These are phyloP conservation scores for Dichotomopilus funicola DNA, from an alignment of 2,329 filamentous ascomycete species.

Conservation along the genomic window DNA sequence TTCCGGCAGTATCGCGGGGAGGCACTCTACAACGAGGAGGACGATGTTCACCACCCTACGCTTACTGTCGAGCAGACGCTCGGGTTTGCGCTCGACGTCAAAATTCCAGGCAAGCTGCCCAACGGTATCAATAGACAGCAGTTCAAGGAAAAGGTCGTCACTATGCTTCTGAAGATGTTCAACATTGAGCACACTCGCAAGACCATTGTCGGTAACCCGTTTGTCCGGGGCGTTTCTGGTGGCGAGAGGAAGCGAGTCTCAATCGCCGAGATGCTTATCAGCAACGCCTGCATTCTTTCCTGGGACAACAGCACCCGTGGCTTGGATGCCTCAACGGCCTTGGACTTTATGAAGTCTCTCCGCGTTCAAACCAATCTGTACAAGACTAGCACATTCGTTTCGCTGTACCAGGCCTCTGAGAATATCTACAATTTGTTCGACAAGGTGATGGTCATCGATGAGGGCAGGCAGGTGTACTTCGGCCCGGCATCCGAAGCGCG, in stretches of 20 bases:
- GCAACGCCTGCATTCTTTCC: slow-evolving; percentile 61
- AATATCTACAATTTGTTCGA: slow-evolving; percentile 75
- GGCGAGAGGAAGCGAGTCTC: slow-evolving; percentile 75
- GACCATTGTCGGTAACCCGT: slow-evolving; percentile 77
- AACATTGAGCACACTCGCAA: slow-evolving; percentile 84
- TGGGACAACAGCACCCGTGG: slow-evolving; percentile 65
- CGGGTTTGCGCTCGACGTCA: slow-evolving; percentile 76
- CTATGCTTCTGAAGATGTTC: slow-evolving; percentile 80
- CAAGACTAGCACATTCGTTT: slow-evolving; percentile 77
- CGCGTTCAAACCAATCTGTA: slow-evolving; percentile 79
- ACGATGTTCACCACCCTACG: slow-evolving; percentile 79
- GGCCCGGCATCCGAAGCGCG: slow-evolving; percentile 62
- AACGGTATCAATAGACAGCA: slow-evolving; percentile 61
- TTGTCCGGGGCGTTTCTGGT: slow-evolving; percentile 73
- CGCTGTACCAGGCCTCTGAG: slow-evolving; percentile 78
- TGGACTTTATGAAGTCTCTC: slow-evolving; percentile 54
- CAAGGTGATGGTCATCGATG: slow-evolving; percentile 76
- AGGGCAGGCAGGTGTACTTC: slow-evolving; percentile 69
- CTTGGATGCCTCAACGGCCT: slow-evolving; percentile 49
- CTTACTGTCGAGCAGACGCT: slow-evolving; percentile 84
- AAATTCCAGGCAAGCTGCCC: slow-evolving; percentile 74
- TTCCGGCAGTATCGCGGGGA: slow-evolving; percentile 75
- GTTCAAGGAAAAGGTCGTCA: slow-evolving; percentile 71
- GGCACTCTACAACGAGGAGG: slow-evolving; percentile 79
- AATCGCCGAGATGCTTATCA: slow-evolving; percentile 78